Evolutionary conservation across 805 yeast genomes (phyloP), one percentile per base, ranked within the genome.

Genomic region (Candida multigemmis): DNA sequence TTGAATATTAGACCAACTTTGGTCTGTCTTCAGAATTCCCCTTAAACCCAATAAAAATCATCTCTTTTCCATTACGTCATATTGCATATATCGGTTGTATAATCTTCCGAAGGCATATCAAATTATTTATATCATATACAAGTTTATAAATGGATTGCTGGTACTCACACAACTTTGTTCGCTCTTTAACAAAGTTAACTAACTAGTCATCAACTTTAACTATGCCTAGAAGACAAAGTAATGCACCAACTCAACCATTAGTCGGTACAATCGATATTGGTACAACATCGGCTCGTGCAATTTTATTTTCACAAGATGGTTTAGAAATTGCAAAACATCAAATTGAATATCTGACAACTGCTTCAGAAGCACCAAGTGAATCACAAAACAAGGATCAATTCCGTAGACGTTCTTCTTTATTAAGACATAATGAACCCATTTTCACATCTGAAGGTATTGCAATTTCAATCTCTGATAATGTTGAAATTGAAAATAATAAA

Each of bases 221-320:
- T 10, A 61, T 61, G 68, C 56, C 59, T 14, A 65, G 68, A 35
- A 62, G 68, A 38, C 46, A 53, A 22, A 50, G 59, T 28, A 54
- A 49, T 29, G 63, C 65, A 6, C 67, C 68, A 4, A 40, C 50
- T 28, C 42, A 46, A 22, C 64, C 68, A 4, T 49, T 61, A 12
- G 50, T 83, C 26, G 86, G 83, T 10, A 72, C 93, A 30, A 75
- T 85, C 22, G 96, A 85, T 52, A 83, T 77, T 25, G 96, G 96
- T 21, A 86, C 96, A 15, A 86, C 95, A 2, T 82, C 94, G 12
- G 82, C 95, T 13, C 68, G 97, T 42, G 87, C 82, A 22, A 87
- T 87, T 33, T 65, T 85, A 25, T 89, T 87, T 58, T 64, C 74
- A 43, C 68, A 68, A 36, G 60, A 62, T 22, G 94, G 95, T 22